Conservation (phyloP, 768 basidiomycete genomes). For the Candolleomyces eurysporus region DNA sequence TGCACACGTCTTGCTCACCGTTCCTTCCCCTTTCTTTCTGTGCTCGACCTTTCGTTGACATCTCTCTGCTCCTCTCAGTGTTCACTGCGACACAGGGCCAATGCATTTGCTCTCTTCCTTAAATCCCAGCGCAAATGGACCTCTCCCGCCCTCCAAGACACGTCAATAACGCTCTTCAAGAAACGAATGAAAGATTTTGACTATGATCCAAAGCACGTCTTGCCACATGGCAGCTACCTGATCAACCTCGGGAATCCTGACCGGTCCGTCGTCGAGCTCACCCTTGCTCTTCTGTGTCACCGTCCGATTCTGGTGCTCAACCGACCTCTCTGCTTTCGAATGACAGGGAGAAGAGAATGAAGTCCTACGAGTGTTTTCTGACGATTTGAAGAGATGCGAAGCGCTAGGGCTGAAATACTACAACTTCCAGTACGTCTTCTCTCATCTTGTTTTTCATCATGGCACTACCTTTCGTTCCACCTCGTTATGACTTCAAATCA, state of each 20-base stretch:
- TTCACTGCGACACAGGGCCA: slow-evolving; percentile 48
- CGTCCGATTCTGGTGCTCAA: neutral
- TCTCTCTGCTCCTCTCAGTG: too few relatives aligned
- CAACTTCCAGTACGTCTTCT: slow-evolving; percentile 78
- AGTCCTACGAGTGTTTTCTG: slow-evolving; percentile 64
- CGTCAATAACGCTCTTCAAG: slow-evolving; percentile 59
- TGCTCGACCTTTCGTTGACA: too few relatives aligned
- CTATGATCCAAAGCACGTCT: slow-evolving; percentile 59
- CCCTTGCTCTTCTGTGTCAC: neutral
- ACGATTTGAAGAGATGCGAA: slow-evolving; percentile 79
- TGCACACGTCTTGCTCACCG: too few relatives aligned
- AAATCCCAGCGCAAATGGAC: slow-evolving; percentile 86
- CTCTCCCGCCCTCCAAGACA: slow-evolving; percentile 53
- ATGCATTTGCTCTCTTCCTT: slow-evolving; percentile 78
- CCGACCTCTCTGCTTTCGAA: too few relatives aligned
- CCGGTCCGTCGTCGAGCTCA: slow-evolving; percentile 38
- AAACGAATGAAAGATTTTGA: slow-evolving; percentile 55
- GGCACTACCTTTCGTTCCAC: neutral
- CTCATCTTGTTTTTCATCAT: too few relatives aligned
- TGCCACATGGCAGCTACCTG: slow-evolving; percentile 86
- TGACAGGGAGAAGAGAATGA: too few relatives aligned
- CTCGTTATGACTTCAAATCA: neutral
- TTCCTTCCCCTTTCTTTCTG: too few relatives aligned
- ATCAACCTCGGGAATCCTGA: slow-evolving; percentile 85
- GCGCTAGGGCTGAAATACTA: slow-evolving; percentile 71